Conservation (phyloP, 2,329 filamentous ascomycete genomes). For the Penicillium oxalicum region DNA sequence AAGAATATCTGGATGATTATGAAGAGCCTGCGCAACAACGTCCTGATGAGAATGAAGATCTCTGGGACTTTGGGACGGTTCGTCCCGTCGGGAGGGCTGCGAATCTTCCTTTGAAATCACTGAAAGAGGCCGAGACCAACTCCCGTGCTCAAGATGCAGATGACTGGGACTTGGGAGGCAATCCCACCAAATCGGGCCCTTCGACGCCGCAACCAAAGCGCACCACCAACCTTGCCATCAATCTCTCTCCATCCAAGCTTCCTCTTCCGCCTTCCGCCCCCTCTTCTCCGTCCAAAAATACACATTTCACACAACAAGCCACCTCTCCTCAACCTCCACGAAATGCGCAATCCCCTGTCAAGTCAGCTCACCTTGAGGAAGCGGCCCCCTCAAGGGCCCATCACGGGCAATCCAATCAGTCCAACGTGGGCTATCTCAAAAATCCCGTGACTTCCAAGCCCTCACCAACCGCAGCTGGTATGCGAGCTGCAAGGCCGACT, state of each 20-base stretch:
- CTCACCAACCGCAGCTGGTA: not conserved
- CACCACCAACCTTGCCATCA: constrained; percentile 34
- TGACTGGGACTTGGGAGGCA: constrained; percentile 29
- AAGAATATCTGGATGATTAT: constrained; percentile 55
- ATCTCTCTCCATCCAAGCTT: constrained; percentile 23
- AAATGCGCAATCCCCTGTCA: constrained; percentile 44
- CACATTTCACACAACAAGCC: constrained; percentile 6
- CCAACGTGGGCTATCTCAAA: constrained; percentile 6
- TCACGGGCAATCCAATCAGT: constrained; percentile 10
- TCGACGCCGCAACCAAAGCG: constrained; percentile 57
- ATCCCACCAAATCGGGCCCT: constrained; percentile 16
- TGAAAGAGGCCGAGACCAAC: constrained; percentile 80
- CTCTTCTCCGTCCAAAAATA: constrained; percentile 43
- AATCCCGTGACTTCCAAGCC: not conserved
- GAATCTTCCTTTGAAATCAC: constrained; percentile 56
- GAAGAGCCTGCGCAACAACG: constrained; percentile 33
- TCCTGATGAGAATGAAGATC: constrained; percentile 62
- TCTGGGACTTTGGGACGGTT: constrained; percentile 98
- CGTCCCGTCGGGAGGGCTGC: constrained; percentile 62
- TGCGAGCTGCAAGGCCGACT: not conserved
- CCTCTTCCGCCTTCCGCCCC: constrained; percentile 48
- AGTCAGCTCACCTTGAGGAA: constrained; percentile 27
- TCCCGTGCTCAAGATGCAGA: constrained; percentile 51
- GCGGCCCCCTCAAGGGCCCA: constrained; percentile 10
- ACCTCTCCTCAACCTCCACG: constrained; percentile 30